Base-by-base conservation (phyloP, 768 basidiomycete species). In the Cystofilobasidium ferigula region DNA sequence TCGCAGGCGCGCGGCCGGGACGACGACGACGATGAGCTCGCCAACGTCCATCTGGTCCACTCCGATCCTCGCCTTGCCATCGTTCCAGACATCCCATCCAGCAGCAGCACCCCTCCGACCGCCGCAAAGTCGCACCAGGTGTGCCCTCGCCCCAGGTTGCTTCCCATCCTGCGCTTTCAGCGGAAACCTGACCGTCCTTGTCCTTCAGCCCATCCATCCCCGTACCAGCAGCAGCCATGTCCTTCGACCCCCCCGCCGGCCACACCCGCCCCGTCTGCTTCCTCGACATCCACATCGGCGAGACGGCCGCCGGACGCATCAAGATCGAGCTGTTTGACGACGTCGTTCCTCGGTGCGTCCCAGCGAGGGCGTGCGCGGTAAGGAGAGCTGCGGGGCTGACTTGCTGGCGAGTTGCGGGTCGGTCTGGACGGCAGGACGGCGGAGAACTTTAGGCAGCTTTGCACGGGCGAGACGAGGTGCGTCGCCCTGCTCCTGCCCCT, bases 241-340 rank as follows among this genome's bases (percentile, higher is more conserved):
- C 35, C 30, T 42, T 67, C 47, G 65, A 67, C 53, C 53, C 65
- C 28, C 65, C 65, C n/a, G 59, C 65, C 26, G 67, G 67, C 56
- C 45, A 58, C 9, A 68, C 67, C 6, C 56, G 94, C 22, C 94
- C 95, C 0, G 79, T 99, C 56, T 92, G 95, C 63, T 99, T 99
- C 76, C 93, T 99, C 85, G 95, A 99, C 74, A 80, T 98, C 68
- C 84, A 88, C 57, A 97, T 99, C 57, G 95, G 95, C 51, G 94
- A 98, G 78, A 97, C 92, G 0, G 89, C 89, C 36, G 90, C 90
- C 3, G 94, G 93, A 20, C 79, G 95, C 36, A 81, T 99, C 71
- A 98, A 97, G 79, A 94, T 99, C 85, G 94, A 99, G 76, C 79
- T 99, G 22, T 97, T 94, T 77, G 88, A 86, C 67, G 95, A 99